A percentile compares a stretch with the other conserved stretches of the same genome.
phyloP scores from a whole-genome alignment of 1,284 basidiomycete species.

The Rhodotorula sp. region DNA sequence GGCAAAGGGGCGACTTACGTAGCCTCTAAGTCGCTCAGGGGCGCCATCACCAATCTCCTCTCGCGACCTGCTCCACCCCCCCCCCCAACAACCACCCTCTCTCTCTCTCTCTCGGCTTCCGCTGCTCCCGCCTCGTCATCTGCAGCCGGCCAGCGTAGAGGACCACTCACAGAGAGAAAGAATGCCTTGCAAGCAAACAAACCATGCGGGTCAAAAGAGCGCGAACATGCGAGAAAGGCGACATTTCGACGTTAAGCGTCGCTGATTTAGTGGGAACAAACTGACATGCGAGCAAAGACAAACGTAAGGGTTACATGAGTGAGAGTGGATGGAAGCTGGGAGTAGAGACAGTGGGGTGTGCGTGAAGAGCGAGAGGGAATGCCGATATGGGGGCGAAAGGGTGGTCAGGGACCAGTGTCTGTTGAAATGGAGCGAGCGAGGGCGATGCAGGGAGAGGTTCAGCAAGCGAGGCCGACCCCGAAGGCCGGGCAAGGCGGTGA shows the following conservation, averaged over 20 bases:
- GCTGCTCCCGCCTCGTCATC: background rate
- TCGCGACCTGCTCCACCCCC: too few species aligned
- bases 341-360: background rate
- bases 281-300: background rate
- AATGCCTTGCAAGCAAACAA: too few species aligned
- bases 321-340: background rate
- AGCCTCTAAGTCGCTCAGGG: background rate
- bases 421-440: background rate
- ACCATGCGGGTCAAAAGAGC: too few species aligned
- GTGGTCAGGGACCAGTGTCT: background rate
- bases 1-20: background rate
- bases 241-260: background rate
- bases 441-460: background rate
- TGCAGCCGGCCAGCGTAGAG: too few species aligned
- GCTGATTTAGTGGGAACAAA: background rate
- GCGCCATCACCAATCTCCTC: background rate
- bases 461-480: conserved; percentile 7
- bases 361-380: background rate
- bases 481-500: background rate
- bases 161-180: background rate
- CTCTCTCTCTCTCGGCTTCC: background rate
- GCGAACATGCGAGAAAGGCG: background rate
- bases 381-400: background rate
- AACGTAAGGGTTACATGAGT: background rate
- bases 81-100: too few species aligned